These are phyloP conservation scores for Guillardia theta DNA, from an alignment of 78 protist genomes.

Conservation along the genomic window DNA sequence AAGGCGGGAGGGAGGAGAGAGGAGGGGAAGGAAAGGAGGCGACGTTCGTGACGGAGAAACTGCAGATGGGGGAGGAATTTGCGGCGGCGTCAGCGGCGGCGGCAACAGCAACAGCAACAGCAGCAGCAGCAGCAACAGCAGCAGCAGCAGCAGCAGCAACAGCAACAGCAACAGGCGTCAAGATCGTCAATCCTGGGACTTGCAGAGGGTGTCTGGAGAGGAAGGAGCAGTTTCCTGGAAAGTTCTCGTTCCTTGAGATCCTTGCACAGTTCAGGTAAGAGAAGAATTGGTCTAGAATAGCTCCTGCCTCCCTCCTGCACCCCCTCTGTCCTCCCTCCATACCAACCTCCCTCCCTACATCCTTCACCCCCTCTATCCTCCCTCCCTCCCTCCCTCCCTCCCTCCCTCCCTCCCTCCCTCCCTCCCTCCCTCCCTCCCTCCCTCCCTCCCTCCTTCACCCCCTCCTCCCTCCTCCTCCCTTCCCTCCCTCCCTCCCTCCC, in stretches of 20 bases:
- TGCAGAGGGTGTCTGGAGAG: neutral
- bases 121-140: no score
- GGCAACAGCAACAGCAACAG: no score
- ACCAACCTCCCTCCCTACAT: neutral
- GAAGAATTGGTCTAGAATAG: no score
- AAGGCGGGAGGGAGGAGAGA: no score
- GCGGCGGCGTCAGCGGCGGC: no score
- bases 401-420: neutral
- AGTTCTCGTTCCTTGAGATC: neutral
- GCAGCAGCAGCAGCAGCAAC: no score
- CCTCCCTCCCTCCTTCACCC: neutral
- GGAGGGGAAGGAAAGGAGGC: no score
- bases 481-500: neutral
- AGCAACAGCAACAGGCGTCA: no score
- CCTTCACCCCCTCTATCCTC: neutral
- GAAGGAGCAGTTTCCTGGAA: neutral
- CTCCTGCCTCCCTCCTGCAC: neutral
- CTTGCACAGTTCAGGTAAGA: neutral
- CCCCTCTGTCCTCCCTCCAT: neutral
- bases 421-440: neutral
- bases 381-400: neutral
- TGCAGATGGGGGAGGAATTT: no score
- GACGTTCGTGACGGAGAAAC: no score
- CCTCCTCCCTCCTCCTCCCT: neutral
- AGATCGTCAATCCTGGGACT: neutral